Percentiles rank a stretch among this genome's conserved stretches.
These are phyloP conservation scores for Ogataea degrootiae DNA, from an alignment of 805 yeast genomes.

Conservation along the genomic window DNA sequence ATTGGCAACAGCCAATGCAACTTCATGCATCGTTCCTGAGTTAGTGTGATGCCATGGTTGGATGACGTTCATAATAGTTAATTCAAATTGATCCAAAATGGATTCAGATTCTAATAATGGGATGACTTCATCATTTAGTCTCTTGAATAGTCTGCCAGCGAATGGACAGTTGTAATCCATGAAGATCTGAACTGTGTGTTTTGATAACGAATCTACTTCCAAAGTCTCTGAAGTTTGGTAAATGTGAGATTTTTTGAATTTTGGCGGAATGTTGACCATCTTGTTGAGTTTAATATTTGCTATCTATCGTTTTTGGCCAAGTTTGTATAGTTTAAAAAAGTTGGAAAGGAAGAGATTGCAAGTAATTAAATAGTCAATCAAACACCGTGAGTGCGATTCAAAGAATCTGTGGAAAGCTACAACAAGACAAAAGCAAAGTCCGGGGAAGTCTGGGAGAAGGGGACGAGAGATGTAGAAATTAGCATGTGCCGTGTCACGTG, in stretches of 20 bases:
- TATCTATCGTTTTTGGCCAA: background rate
- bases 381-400: too few relatives aligned
- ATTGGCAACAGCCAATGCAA: slow-evolving; percentile 63
- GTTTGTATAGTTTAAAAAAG: too few relatives aligned
- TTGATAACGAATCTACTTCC: background rate
- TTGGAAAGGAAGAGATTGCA: too few relatives aligned
- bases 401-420: too few relatives aligned
- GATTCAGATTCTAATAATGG: slow-evolving; percentile 42
- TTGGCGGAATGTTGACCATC: slow-evolving; percentile 23
- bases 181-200: slow-evolving; percentile 52
- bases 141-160: slow-evolving; percentile 58
- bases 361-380: too few relatives aligned
- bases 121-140: slow-evolving; percentile 46
- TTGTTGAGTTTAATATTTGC: background rate
- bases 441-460: too few relatives aligned
- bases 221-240: slow-evolving; percentile 2
- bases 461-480: too few relatives aligned
- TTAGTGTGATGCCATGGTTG: slow-evolving; percentile 86
- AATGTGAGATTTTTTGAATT: slow-evolving; percentile 21
- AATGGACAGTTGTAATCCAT: slow-evolving; percentile 79
- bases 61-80: slow-evolving; percentile 66
- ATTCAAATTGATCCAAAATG: slow-evolving; percentile 47
- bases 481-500: too few relatives aligned
- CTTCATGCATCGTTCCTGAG: slow-evolving; percentile 64
- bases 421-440: too few relatives aligned